A percentile compares a stretch with the other conserved stretches of the same genome.
Conservation (phyloP, 2,329 filamentous ascomycete species). For the Cercospora brassicicola region DNA sequence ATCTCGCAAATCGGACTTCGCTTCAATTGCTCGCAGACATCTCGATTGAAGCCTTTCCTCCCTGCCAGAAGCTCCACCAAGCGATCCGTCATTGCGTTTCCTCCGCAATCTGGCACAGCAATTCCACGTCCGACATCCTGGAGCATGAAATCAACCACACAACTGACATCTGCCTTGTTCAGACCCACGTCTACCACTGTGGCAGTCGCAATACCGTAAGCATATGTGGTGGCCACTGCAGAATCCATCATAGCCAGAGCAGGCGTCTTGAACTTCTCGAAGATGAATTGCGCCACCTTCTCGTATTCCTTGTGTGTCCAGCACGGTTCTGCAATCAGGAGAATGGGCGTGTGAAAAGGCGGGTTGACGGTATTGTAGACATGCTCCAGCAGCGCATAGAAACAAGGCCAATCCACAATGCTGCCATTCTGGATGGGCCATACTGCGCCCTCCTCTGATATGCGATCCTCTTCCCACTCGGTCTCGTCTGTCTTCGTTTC, state of each 20-base stretch:
- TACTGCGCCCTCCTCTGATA: conserved; percentile 83
- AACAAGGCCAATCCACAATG: conserved; percentile 87
- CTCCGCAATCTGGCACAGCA: conserved; percentile 69
- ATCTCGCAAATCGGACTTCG: conserved; percentile 64
- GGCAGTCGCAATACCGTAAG: conserved; percentile 79
- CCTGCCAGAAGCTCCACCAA: conserved; percentile 64
- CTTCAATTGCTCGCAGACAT: conserved; percentile 67
- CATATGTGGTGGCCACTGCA: conserved; percentile 74
- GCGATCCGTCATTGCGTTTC: conserved; percentile 78
- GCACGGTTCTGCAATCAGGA: conserved; percentile 83
- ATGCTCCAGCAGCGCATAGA: conserved; percentile 89
- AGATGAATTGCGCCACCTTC: conserved; percentile 86
- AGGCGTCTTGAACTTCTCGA: conserved; percentile 94
- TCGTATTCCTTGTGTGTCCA: conserved; percentile 90
- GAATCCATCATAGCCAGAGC: conserved; percentile 89
- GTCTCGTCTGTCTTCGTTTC: conserved; percentile 57
- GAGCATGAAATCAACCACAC: conserved; percentile 78
- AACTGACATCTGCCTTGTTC: conserved; percentile 89
- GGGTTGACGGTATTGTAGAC: conserved; percentile 86
- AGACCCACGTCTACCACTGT: conserved; percentile 89
- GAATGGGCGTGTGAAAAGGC: conserved; percentile 89
- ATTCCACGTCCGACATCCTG: conserved; percentile 65
- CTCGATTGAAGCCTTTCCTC: conserved; percentile 57
- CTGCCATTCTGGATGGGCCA: conserved; percentile 80
- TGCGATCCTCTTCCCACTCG: conserved; percentile 83